phyloP scores from a whole-genome alignment of 108 stramenopile species.

The Pseudonitzschia pungens region DNA sequence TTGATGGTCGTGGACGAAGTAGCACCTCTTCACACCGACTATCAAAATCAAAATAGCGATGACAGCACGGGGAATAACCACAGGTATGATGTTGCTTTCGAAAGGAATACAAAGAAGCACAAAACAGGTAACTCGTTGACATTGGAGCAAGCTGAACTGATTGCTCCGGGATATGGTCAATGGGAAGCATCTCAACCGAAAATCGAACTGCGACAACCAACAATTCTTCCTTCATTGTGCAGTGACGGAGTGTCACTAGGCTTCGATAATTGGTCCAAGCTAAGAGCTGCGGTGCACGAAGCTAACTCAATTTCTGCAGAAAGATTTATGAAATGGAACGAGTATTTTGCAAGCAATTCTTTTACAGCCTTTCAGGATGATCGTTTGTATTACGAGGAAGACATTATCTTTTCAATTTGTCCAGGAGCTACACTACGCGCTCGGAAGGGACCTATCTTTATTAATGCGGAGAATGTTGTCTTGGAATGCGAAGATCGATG shows the following conservation, averaged over 20 bases:
- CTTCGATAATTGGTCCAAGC: constrained; percentile 59
- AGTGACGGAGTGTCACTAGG: constrained; percentile 67
- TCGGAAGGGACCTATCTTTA: constrained; percentile 54
- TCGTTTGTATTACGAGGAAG: constrained; percentile 50
- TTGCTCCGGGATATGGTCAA: constrained; percentile 27
- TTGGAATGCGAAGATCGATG: constrained; percentile 66
- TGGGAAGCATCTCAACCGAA: constrained; percentile 31
- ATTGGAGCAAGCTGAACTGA: constrained; percentile 28
- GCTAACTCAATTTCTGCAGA: constrained; percentile 74
- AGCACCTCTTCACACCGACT: constrained; percentile 21
- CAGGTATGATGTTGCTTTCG: not conserved
- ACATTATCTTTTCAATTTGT: constrained; percentile 76
- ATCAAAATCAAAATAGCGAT: not conserved
- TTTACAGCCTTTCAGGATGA: constrained; percentile 38
- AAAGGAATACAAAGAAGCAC: not conserved
- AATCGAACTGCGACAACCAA: constrained; percentile 31
- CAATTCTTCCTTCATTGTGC: constrained; percentile 55
- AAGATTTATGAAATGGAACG: constrained; percentile 66
- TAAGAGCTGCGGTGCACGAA: constrained; percentile 67
- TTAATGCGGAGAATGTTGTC: constrained; percentile 80
- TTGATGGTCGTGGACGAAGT: constrained; percentile 44
- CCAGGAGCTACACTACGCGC: constrained; percentile 54
- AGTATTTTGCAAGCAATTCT: constrained; percentile 48
- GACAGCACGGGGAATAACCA: not conserved
- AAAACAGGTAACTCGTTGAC: constrained; percentile 12